phyloP scores from a whole-genome alignment of 805 yeast genomes.

The Myxozyma neglecta region DNA sequence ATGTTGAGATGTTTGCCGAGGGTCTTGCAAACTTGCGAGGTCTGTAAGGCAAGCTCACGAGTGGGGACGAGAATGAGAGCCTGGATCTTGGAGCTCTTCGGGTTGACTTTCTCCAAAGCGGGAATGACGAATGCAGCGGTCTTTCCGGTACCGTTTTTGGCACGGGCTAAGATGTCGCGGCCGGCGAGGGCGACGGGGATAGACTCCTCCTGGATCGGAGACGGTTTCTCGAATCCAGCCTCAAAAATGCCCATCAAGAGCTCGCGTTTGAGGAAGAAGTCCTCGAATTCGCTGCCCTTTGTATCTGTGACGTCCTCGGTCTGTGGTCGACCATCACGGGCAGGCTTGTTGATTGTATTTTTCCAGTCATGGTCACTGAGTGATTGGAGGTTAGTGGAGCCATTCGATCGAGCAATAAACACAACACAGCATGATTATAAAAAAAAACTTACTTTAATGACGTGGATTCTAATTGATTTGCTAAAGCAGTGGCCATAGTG shows the following conservation, averaged over 20 bases:
- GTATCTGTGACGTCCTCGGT: slow-evolving; percentile 87
- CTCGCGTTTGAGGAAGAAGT: slow-evolving; percentile 87
- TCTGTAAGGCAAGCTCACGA: slow-evolving; percentile 95
- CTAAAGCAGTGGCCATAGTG: slow-evolving; percentile 27
- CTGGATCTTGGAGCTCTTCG: slow-evolving; percentile 80
- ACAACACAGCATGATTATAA: not conserved
- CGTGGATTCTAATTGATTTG: slow-evolving; percentile 23
- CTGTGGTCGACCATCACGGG: slow-evolving; percentile 89
- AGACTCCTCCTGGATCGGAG: slow-evolving; percentile 96
- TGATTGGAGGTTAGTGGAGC: not conserved
- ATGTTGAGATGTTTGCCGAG: slow-evolving; percentile 83
- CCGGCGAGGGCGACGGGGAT: slow-evolving; percentile 95
- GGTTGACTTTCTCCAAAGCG: slow-evolving; percentile 81
- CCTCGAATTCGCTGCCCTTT: slow-evolving; percentile 88
- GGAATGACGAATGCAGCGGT: slow-evolving; percentile 98
- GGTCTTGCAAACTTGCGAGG: slow-evolving; percentile 95
- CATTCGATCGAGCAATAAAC: not conserved
- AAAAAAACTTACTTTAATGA: slow-evolving; percentile 11
- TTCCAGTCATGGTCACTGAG: slow-evolving; percentile 62
- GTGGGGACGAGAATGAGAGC: slow-evolving; percentile 94
- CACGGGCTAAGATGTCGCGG: slow-evolving; percentile 93
- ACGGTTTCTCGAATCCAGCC: slow-evolving; percentile 97
- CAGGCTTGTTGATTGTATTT: slow-evolving; percentile 67
- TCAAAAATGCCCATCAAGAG: slow-evolving; percentile 97
- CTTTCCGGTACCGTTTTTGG: slow-evolving; percentile 98